Evolutionary conservation across 306 rosid genomes (phyloP), one percentile per base, ranked within the genome.

Genomic region (Pyrus bretschneideri): DNA sequence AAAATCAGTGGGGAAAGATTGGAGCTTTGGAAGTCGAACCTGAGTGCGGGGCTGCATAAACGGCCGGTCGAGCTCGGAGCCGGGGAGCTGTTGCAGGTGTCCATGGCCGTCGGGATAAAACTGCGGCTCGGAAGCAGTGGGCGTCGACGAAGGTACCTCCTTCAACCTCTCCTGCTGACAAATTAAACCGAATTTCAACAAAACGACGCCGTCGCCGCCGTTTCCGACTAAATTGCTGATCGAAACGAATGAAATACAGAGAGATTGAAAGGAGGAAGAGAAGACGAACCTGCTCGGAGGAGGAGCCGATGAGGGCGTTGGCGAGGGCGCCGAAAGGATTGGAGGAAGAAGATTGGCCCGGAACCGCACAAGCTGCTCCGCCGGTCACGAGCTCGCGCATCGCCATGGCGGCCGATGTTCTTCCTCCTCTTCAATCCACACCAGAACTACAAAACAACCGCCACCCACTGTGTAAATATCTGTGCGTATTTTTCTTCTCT

Each of bases 311-410:
- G 51, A 96, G 88, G 21, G 87, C 87, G 87, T 87, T 93, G 81
- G 99, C 99, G 65, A 96, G 91, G 81, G 92, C 85, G 42, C 91
- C 97, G 6, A 96, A 84, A 45, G 99, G 99, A 80, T 96, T 96
- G 35, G 91, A 78, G 38, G 91, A 78, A 35, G 98, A 90, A 33
- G 97, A 83, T 3, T 98, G 86, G 29, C 91, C 83, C 0, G 96
- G 93, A 76, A 91, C 99, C 3, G 93, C 89, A 54, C 99, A 96
- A 7, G 96, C 86, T 3, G 97, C 91, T 38, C 96, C 87, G 31
- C 99, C 99, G 1, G 88, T 58, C 1, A 96, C 89, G 22, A 96
- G 88, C 65, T 93, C 98, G 17, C 99, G 97, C 99, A 96, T 91
- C 89, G 96, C 94, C 99, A 93, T 88, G 30, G 46, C n/a, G 9